Conservation (phyloP, 2,329 filamentous ascomycete genomes). For the Nannizzia gypsea region DNA sequence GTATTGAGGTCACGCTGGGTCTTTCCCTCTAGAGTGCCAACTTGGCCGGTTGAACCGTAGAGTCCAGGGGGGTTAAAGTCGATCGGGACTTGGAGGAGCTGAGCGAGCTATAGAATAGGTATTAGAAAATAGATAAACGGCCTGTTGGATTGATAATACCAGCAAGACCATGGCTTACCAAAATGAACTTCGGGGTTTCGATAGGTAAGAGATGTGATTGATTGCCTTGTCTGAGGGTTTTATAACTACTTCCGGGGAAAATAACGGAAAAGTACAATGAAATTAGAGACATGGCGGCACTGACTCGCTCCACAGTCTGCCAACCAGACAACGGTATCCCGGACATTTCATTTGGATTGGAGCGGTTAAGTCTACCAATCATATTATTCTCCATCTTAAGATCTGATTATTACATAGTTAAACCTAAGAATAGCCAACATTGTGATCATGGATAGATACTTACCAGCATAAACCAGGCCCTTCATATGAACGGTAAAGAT, state of each 20-base stretch:
- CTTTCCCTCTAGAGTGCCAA: slow-evolving; percentile 12
- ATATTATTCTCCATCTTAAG: slow-evolving; percentile 16
- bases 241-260: too few species aligned
- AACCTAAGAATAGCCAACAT: not conserved
- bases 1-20: not conserved
- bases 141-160: slow-evolving; percentile 3
- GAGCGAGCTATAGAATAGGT: slow-evolving; percentile 9
- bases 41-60: slow-evolving; percentile 11
- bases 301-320: slow-evolving; percentile 14
- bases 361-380: slow-evolving; percentile 10
- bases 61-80: slow-evolving; percentile 14
- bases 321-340: slow-evolving; percentile 13
- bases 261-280: too few species aligned
- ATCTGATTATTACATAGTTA: slow-evolving; percentile 12
- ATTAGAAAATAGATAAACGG: too few species aligned
- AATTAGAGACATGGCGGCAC: slow-evolving; percentile 3
- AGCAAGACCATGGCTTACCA: slow-evolving; percentile 14
- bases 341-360: slow-evolving; percentile 12
- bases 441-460: not conserved
- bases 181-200: slow-evolving; percentile 15
- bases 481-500: slow-evolving; percentile 16
- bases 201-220: slow-evolving; percentile 13
- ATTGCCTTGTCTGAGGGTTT: too few species aligned
- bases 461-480: slow-evolving; percentile 13
- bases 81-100: slow-evolving; percentile 13